Evolutionary conservation across 2,329 filamentous ascomycete genomes (phyloP), one percentile per base, ranked within the genome.

Genomic region (Colletotrichum chrysophilum): DNA sequence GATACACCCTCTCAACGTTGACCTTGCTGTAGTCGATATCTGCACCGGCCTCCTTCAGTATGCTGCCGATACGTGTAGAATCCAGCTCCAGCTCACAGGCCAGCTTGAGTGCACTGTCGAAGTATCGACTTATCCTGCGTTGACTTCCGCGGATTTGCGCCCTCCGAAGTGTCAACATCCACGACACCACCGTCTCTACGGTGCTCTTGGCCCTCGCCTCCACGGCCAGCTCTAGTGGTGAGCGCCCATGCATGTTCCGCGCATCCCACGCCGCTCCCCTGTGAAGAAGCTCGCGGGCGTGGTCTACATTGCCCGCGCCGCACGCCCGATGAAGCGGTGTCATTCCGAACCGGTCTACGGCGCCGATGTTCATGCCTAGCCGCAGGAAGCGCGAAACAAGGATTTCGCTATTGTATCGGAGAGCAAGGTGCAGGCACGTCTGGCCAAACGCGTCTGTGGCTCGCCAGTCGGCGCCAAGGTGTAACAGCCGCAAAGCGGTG

Each of bases 71-170:
- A 48, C 18, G 1, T 48, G 38, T 48, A 0, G 38, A 48, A 12
- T n/a, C 18, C 38, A 48, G 38, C 18, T 48, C 38, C 38, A 48
- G 3, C 38, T 48, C 9, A 48, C 18, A 48, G 9, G 38, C 18
- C 38, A 48, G 38, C 38, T 2, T 48, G 18, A 48, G 38, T 2
- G 38, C 38, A 1, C 38, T 48, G 18, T 48, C 18, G 18, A 48
- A 1, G 9, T 43, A 43, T 43, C 9, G 38, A 2, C 18, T 7
- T 6, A 48, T n/a, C 0, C 0, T 48, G 38, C 18, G 9, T 2
- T 0, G 18, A 48, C 0, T 48, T 48, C 0, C 38, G 38, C 18
- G 1, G 18, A 48, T 48, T n/a, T 48, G 38, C 0, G 18, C 38
- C 38, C 9, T n/a, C 38, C 5, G 3, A 1, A 48, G 0, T 3